These are phyloP conservation scores for Termitomyces sp. DNA, from an alignment of 768 basidiomycete genomes.

Conservation along the genomic window DNA sequence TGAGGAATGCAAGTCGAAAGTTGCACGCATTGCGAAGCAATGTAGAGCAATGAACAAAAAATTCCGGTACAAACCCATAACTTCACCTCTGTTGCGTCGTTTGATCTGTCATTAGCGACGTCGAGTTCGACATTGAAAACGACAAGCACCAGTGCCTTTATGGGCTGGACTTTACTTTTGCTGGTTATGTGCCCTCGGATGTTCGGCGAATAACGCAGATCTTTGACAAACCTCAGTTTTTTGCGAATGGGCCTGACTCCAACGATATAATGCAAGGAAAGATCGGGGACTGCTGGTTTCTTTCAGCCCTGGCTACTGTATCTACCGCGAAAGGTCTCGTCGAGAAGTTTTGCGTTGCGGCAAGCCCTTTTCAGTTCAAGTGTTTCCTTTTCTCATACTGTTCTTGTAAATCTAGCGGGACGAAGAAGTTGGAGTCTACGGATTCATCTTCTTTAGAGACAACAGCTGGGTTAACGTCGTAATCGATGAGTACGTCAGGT, in stretches of 20 bases:
- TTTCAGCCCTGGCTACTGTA: constrained; percentile 46
- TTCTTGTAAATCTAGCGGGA: constrained; percentile 29
- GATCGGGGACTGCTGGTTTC: constrained; percentile 53
- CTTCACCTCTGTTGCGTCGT: neutral
- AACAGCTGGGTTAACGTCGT: constrained; percentile 46
- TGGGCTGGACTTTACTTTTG: constrained; percentile 22
- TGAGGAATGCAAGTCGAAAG: constrained; percentile 38
- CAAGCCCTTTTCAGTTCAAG: constrained; percentile 9
- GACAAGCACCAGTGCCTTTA: constrained; percentile 43
- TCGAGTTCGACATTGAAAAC: constrained; percentile 53
- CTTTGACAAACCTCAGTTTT: constrained; percentile 47
- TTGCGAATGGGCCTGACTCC: constrained; percentile 37
- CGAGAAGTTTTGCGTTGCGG: constrained; percentile 43
- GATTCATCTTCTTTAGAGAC: constrained; percentile 53
- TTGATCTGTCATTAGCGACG: constrained; percentile 30
- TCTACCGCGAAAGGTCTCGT: constrained; percentile 41
- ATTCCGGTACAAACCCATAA: constrained; percentile 31
- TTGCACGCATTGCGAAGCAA: constrained; percentile 37
- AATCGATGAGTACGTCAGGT: constrained; percentile 45
- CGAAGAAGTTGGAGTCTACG: constrained; percentile 49
- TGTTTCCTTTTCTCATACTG: neutral
- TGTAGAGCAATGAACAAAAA: constrained; percentile 41
- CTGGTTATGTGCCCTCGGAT: constrained; percentile 28
- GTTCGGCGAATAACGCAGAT: constrained; percentile 43
- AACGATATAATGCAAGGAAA: constrained; percentile 47